Percentiles rank a stretch among this genome's conserved stretches.
Conservation (phyloP, 2,329 filamentous ascomycete genomes). For the Bertia moriformis region DNA sequence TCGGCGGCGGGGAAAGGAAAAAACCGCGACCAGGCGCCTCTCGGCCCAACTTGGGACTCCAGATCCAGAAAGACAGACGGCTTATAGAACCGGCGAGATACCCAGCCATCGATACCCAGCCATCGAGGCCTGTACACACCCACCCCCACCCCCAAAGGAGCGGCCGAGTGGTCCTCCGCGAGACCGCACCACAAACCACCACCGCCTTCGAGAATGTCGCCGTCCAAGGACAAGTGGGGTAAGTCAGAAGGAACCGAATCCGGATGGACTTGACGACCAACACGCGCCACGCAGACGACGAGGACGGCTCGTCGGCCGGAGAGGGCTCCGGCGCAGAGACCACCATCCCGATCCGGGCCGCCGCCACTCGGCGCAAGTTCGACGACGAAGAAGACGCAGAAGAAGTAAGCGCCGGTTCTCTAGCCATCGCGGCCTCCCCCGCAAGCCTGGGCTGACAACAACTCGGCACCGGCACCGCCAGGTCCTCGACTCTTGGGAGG, state of each 20-base stretch:
- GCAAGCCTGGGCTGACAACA: conserved; percentile 3
- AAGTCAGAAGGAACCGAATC: too few species aligned
- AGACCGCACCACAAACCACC: too few species aligned
- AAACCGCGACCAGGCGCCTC: too few species aligned
- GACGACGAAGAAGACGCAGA: conserved; percentile 81
- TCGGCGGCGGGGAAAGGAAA: too few species aligned
- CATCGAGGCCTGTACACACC: too few species aligned
- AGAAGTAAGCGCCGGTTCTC: conserved; percentile 13
- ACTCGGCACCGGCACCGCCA: conserved; percentile 25
- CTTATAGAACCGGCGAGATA: too few species aligned
- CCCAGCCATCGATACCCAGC: too few species aligned
- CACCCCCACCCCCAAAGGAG: too few species aligned
- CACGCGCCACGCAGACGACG: conserved; percentile 40
- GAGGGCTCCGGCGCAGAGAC: conserved; percentile 3
- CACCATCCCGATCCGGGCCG: conserved; percentile 21
- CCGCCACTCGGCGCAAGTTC: conserved; percentile 50
- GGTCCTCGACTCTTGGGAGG: conserved; percentile 94
- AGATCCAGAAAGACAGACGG: too few species aligned
- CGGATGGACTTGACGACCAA: conserved; percentile 16
- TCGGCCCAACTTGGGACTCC: too few species aligned
- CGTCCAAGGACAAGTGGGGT: conserved; percentile 7
- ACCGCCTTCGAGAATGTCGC: conserved; percentile 2
- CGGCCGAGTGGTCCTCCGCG: too few species aligned
- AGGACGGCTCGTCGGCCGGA: conserved; percentile 27
- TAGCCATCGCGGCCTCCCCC: conserved; percentile 3